Percentiles rank a stretch among this genome's conserved stretches.
phyloP scores from a whole-genome alignment of 495 filamentous ascomycete species.

The Trichoderma reesei region DNA sequence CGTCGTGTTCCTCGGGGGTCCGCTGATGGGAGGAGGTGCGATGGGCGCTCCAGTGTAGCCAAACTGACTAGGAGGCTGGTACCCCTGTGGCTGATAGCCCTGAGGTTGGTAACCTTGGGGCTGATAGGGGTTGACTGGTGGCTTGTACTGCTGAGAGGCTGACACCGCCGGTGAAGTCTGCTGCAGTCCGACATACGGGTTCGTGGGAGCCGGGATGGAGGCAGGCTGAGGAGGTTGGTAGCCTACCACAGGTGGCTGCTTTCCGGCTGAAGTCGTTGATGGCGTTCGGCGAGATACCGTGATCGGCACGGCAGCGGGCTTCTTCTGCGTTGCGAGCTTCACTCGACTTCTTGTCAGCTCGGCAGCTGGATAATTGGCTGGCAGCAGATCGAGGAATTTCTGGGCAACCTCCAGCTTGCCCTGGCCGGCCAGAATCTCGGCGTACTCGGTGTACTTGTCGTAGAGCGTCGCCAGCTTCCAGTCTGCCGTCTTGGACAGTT shows the following conservation, averaged over 20 bases:
- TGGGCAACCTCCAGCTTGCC: constrained; percentile 79
- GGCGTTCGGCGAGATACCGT: constrained; percentile 14
- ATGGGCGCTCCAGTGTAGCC: constrained; percentile 25
- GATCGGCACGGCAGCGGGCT: constrained; percentile 24
- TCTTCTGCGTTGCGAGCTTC: constrained; percentile 72
- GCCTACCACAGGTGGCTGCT: constrained; percentile 20
- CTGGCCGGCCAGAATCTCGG: constrained; percentile 85
- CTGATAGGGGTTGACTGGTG: constrained; percentile 48
- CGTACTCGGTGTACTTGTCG: constrained; percentile 93
- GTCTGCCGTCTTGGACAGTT: constrained; percentile 54
- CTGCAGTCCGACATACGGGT: constrained; percentile 23
- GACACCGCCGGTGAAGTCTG: constrained; percentile 10
- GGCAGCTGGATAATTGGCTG: constrained; percentile 75
- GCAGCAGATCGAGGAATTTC: constrained; percentile 84
- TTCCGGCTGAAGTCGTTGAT: constrained; percentile 16
- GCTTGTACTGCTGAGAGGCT: constrained; percentile 22
- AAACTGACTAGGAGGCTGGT: constrained; percentile 15
- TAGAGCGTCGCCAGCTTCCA: constrained; percentile 90
- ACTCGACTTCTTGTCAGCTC: constrained; percentile 81
- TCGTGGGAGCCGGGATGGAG: constrained; percentile 23
- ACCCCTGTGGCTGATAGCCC: constrained; percentile 5
- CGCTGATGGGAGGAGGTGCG: constrained; percentile 24
- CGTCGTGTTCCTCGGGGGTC: constrained; percentile 41
- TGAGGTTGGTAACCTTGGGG: background rate
- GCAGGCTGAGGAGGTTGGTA: constrained; percentile 33